A percentile compares a stretch with the other conserved stretches of the same genome.
These are phyloP conservation scores for Ophiostoma himal-ulmi DNA, from an alignment of 2,329 filamentous ascomycete genomes.

Conservation along the genomic window DNA sequence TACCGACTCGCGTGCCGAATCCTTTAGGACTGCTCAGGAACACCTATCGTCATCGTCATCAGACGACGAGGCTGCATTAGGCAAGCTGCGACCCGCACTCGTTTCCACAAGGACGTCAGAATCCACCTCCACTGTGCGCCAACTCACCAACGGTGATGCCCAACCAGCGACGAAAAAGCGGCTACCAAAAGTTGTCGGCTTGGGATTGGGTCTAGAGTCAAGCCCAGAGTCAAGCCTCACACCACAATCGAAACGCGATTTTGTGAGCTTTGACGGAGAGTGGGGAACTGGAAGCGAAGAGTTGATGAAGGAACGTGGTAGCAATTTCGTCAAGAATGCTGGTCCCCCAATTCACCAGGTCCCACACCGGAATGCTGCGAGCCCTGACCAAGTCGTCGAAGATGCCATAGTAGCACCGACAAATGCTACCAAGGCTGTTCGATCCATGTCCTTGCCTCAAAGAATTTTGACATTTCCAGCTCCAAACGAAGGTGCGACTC, in stretches of 20 bases:
- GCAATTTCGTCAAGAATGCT: slow-evolving; percentile 49
- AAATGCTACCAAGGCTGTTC: slow-evolving; percentile 46
- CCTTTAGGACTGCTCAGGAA: slow-evolving; percentile 67
- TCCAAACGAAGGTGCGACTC: slow-evolving; percentile 31
- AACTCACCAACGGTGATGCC: slow-evolving; percentile 27
- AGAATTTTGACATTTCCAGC: slow-evolving; percentile 37
- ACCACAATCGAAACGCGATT: slow-evolving; percentile 43
- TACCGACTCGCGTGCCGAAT: slow-evolving; percentile 60
- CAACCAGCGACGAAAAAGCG: slow-evolving; percentile 28
- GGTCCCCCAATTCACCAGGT: slow-evolving; percentile 45
- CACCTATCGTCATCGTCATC: slow-evolving; percentile 41
- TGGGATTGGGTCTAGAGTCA: slow-evolving; percentile 42
- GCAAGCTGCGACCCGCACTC: slow-evolving; percentile 45
- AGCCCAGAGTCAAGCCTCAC: slow-evolving; percentile 38
- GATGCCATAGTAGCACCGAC: slow-evolving; percentile 45
- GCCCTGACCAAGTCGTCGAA: slow-evolving; percentile 38
- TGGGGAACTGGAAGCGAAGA: slow-evolving; percentile 45
- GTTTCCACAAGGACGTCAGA: slow-evolving; percentile 40
- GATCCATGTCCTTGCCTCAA: slow-evolving; percentile 44
- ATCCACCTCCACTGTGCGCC: slow-evolving; percentile 37
- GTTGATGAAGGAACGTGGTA: slow-evolving; percentile 51
- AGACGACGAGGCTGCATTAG: slow-evolving; percentile 56
- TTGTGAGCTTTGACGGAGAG: slow-evolving; percentile 53
- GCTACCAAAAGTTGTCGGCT: slow-evolving; percentile 36
- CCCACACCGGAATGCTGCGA: slow-evolving; percentile 27